Conservation (phyloP, 495 filamentous ascomycete species). For the Platismatia glauca region DNA sequence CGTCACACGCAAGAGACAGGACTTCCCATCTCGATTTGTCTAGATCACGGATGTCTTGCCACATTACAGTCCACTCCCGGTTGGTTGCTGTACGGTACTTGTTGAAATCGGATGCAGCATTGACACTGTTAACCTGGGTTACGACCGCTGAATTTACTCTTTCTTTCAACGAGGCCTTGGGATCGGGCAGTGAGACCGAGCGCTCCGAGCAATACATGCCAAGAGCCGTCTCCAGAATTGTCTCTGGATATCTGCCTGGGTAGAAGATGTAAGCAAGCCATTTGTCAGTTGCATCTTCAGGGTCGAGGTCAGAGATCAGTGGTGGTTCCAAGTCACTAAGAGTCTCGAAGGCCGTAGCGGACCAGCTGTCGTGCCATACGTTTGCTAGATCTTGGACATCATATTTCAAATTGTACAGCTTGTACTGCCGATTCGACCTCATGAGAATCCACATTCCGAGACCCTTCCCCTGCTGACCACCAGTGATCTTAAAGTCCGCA, state of each 20-base stretch:
- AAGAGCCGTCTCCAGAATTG: slow-evolving; percentile 76
- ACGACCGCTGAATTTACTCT: slow-evolving; percentile 62
- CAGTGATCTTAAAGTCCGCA: slow-evolving; percentile 67
- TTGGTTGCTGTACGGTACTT: slow-evolving; percentile 62
- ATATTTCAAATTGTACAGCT: slow-evolving; percentile 55
- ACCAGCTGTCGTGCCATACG: slow-evolving; percentile 66
- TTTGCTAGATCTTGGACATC: slow-evolving; percentile 44
- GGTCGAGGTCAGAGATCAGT: slow-evolving; percentile 48
- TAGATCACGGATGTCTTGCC: slow-evolving; percentile 73
- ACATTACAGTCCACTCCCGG: slow-evolving; percentile 83
- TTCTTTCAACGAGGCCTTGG: slow-evolving; percentile 49
- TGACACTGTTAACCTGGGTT: slow-evolving; percentile 49
- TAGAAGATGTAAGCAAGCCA: slow-evolving; percentile 71
- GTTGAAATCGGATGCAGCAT: slow-evolving; percentile 56
- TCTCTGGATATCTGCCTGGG: slow-evolving; percentile 65
- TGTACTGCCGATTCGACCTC: slow-evolving; percentile 54
- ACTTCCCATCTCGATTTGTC: slow-evolving; percentile 76
- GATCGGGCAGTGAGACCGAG: slow-evolving; percentile 33
- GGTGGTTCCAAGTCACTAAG: slow-evolving; percentile 45
- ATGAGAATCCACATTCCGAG: slow-evolving; percentile 77
- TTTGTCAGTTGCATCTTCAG: slow-evolving; percentile 54
- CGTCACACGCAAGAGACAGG: slow-evolving; percentile 65
- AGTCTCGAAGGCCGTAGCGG: slow-evolving; percentile 56
- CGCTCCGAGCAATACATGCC: slow-evolving; percentile 59
- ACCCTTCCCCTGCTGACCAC: slow-evolving; percentile 35